Percentiles rank a stretch among this genome's conserved stretches.
Evolutionary conservation across 1,139 yeast genomes (phyloP).

Genomic region (Hanseniaspora uvarum): DNA sequence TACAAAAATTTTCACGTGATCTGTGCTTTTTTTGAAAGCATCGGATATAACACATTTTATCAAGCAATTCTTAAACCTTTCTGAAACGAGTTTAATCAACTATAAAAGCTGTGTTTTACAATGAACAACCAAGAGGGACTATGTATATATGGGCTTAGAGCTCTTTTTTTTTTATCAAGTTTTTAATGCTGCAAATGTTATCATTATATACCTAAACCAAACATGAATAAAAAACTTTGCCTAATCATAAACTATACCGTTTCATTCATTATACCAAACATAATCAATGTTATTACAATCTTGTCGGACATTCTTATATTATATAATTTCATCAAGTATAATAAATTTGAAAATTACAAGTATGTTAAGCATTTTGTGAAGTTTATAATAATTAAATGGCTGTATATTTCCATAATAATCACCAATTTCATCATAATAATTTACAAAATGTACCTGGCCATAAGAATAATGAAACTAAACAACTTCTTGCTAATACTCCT

Average conservation of each 20-base stretch:
- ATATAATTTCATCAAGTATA: slow-evolving; percentile 1
- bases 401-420: not conserved
- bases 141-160: not conserved
- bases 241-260: not conserved
- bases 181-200: not conserved
- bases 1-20: too few species aligned
- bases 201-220: not conserved
- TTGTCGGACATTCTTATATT: not conserved
- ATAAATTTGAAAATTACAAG: slow-evolving; percentile 4
- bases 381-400: slow-evolving; percentile 6
- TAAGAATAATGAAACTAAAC: not conserved
- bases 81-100: not conserved
- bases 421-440: not conserved
- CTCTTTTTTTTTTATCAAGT: too few species aligned
- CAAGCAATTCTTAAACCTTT: not conserved
- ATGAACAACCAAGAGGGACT: not conserved
- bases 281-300: not conserved
- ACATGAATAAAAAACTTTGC: not conserved
- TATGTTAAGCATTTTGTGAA: not conserved
- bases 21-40: not conserved
- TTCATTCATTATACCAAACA: not conserved
- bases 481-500: not conserved
- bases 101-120: not conserved
- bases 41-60: not conserved
- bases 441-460: not conserved